Evolutionary conservation across 352 stramenopile genomes (phyloP), one percentile per base, ranked within the genome.

Genomic region (Phytophthora pistaciae): DNA sequence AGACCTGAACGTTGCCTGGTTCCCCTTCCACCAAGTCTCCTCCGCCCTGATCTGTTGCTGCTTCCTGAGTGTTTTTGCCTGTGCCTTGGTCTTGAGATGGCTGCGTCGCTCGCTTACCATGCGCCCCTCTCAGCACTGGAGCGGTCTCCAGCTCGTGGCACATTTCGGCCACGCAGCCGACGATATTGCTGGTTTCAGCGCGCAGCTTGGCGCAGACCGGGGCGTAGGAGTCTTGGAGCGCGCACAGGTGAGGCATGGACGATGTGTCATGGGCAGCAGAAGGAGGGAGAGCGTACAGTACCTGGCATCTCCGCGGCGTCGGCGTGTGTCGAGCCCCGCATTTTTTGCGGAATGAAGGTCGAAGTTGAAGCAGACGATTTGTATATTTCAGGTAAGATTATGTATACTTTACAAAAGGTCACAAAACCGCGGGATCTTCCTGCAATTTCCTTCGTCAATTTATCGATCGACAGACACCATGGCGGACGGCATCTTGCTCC

Each of bases 401-500:
- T 27, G 16, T 25, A 48, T 25, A 64, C 9, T 27, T 31, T 42
- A 52, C 55, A 70, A 54, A 58, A 50, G 14, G n/a, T 27, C 16
- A 44, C 21, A 31, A 23, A 31, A 46, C 10, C 5, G 29, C 7
- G 6, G 56, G 38, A 46, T 46, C 38, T 46, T 46, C 8, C 31
- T 46, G 38, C 38, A 29, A 68, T 57, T 64, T 25, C 6, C 66
- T 16, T 27, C 10, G 7, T 13, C 31, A 27, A 27, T 27, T 27
- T 9, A 36, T 36, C 14, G 38, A 46, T 8, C 36, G 36, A 56
- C 54, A 59, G 46, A 56, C 23, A 60, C n/a, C 23, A 65, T 64
- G 60, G 53, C 40, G 55, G 55, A 82, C 29, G 63, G 71, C 20
- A 66, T 69, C 25, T 62, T 79, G 56, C 61, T 84, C 36, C 73